These are phyloP conservation scores for Penicillium sp. DNA, from an alignment of 2,329 filamentous ascomycete species.

Conservation along the genomic window DNA sequence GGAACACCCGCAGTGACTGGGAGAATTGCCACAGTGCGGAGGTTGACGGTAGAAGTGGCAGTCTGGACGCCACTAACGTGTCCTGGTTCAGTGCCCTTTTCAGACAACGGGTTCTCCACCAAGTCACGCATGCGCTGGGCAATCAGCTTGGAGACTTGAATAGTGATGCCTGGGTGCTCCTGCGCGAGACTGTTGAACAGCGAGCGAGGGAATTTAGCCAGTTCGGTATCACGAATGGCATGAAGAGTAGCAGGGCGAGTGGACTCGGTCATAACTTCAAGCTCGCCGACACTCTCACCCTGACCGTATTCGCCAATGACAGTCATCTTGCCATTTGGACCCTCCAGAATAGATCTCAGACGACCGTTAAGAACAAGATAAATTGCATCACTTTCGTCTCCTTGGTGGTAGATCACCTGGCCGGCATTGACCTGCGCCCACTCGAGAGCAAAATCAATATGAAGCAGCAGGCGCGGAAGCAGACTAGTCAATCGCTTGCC, in stretches of 20 bases:
- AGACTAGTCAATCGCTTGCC: constrained; percentile 89
- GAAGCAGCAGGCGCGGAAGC: constrained; percentile 80
- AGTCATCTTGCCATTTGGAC: constrained; percentile 72
- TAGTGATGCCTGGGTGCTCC: constrained; percentile 95
- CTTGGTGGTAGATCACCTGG: constrained; percentile 88
- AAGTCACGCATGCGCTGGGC: constrained; percentile 88
- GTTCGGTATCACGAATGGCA: constrained; percentile 91
- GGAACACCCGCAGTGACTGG: constrained; percentile 89
- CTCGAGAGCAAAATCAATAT: constrained; percentile 97
- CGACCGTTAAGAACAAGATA: constrained; percentile 96
- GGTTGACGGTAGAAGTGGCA: constrained; percentile 78
- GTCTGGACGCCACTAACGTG: constrained; percentile 49
- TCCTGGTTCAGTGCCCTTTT: constrained; percentile 59
- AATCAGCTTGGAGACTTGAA: constrained; percentile 98
- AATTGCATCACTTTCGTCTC: constrained; percentile 94
- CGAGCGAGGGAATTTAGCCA: constrained; percentile 92
- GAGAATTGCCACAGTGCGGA: constrained; percentile 86
- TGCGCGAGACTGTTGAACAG: constrained; percentile 96
- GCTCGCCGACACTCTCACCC: constrained; percentile 93
- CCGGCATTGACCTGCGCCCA: constrained; percentile 97
- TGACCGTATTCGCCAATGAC: constrained; percentile 92
- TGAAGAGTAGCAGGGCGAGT: constrained; percentile 85
- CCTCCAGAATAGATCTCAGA: constrained; percentile 76
- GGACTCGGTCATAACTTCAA: constrained; percentile 95
- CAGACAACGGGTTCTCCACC: constrained; percentile 72